Conservation (phyloP, 208 protist species). For the Leptomonas pyrrhocoris region DNA sequence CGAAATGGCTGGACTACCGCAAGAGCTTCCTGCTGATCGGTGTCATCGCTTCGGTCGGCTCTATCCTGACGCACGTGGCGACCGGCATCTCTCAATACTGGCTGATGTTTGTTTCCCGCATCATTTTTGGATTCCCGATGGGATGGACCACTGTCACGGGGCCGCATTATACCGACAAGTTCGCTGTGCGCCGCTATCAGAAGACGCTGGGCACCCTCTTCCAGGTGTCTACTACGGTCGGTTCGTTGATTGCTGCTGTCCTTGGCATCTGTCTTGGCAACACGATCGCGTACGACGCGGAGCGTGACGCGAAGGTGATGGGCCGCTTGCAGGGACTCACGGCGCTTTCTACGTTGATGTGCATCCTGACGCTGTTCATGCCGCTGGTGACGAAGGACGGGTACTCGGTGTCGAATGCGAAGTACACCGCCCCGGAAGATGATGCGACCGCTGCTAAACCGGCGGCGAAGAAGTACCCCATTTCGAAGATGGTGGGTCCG, state of each 20-base stretch:
- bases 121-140: slow-evolving; percentile 37
- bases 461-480: slow-evolving; percentile 25
- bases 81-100: slow-evolving; percentile 33
- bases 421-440: slow-evolving; percentile 21
- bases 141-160: slow-evolving; percentile 30
- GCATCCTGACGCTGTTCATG: slow-evolving; percentile 34
- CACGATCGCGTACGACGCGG: slow-evolving; percentile 31
- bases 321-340: slow-evolving; percentile 53
- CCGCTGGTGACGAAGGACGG: slow-evolving; percentile 41
- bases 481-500: slow-evolving; percentile 36
- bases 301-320: slow-evolving; percentile 35
- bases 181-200: slow-evolving; percentile 3
- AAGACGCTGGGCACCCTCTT: slow-evolving; percentile 51
- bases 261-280: slow-evolving; percentile 45
- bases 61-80: slow-evolving; percentile 32
- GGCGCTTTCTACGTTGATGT: slow-evolving; percentile 38
- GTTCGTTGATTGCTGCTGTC: slow-evolving; percentile 51
- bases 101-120: slow-evolving; percentile 35
- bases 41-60: slow-evolving; percentile 10
- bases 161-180: slow-evolving; percentile 38
- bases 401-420: slow-evolving; percentile 4
- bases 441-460: background rate
- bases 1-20: slow-evolving; percentile 23
- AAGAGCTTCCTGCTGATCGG: slow-evolving; percentile 40
- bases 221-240: slow-evolving; percentile 54